These are phyloP conservation scores for Eucalyptus tenuipes DNA, from an alignment of 345 rosid genomes.

Conservation along the genomic window DNA sequence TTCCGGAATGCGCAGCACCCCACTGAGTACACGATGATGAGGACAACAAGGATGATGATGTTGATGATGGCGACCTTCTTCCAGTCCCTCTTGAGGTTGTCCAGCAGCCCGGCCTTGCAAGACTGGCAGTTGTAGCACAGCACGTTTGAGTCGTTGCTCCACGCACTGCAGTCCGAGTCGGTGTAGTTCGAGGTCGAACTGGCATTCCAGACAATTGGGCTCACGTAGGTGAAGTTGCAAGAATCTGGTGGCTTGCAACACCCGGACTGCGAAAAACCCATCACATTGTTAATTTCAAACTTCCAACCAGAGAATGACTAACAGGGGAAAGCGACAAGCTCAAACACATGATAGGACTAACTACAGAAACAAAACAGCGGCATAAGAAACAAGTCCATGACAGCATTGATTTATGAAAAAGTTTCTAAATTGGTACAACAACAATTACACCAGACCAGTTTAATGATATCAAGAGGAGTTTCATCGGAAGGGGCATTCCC, in stretches of 20 bases:
- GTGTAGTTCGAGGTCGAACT: not conserved
- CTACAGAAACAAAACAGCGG: not conserved
- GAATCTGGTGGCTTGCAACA: slow-evolving; percentile 23
- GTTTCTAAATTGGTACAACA: not conserved
- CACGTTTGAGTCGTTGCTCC: not conserved
- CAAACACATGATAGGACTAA: not conserved
- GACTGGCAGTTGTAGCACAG: slow-evolving; percentile 21
- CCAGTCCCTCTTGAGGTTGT: slow-evolving; percentile 5
- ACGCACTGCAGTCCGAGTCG: not conserved
- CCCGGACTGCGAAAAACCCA: slow-evolving; percentile 2
- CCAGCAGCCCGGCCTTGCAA: slow-evolving; percentile 14
- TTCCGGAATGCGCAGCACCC: slow-evolving; percentile 41
- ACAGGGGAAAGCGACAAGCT: not conserved
- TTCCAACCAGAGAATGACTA: not conserved
- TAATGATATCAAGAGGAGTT: not conserved
- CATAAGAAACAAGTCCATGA: not conserved
- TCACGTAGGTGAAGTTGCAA: slow-evolving; percentile 2
- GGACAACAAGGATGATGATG: slow-evolving; percentile 22
- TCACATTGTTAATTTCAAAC: not conserved
- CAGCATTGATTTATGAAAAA: not conserved
- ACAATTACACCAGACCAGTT: not conserved
- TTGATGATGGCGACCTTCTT: slow-evolving; percentile 16
- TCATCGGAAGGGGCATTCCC: not conserved
- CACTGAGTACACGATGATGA: slow-evolving; percentile 25
- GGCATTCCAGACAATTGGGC: not conserved